phyloP scores from a whole-genome alignment of 2,329 filamentous ascomycete genomes.

The Fusarium secorum region DNA sequence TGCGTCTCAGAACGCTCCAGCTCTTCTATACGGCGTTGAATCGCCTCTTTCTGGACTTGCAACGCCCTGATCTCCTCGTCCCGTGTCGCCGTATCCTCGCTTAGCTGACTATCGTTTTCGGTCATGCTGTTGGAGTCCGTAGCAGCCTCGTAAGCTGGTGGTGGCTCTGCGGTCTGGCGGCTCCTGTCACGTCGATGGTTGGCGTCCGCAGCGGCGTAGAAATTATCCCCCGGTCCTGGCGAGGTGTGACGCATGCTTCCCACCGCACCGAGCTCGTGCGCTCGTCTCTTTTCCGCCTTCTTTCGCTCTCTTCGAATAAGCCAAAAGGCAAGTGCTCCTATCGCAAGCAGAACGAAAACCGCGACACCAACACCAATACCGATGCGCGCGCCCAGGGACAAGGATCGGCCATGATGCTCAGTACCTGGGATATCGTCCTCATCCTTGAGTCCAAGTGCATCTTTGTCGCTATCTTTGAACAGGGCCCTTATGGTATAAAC shows the following conservation, averaged over 20 bases:
- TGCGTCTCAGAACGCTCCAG: slow-evolving; percentile 42
- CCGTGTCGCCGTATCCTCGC: slow-evolving; percentile 31
- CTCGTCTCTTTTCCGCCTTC: slow-evolving; percentile 25
- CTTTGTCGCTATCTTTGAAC: slow-evolving; percentile 49
- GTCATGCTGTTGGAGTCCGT: slow-evolving; percentile 35
- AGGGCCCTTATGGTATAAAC: slow-evolving; percentile 50
- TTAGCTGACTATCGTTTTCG: slow-evolving; percentile 37
- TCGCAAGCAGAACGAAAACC: slow-evolving; percentile 42
- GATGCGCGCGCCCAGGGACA: slow-evolving; percentile 46
- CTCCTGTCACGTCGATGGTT: slow-evolving; percentile 22
- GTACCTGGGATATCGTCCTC: slow-evolving; percentile 43
- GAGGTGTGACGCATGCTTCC: slow-evolving; percentile 24
- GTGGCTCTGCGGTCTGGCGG: slow-evolving; percentile 38
- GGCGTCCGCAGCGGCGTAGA: slow-evolving; percentile 24
- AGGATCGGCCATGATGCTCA: slow-evolving; percentile 12
- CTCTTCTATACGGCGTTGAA: slow-evolving; percentile 48
- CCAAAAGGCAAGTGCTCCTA: slow-evolving; percentile 40
- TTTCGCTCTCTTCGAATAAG: slow-evolving; percentile 39
- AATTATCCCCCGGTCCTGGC: slow-evolving; percentile 17
- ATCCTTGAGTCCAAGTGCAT: slow-evolving; percentile 46
- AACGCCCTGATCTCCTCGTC: slow-evolving; percentile 46
- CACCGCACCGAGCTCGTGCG: slow-evolving; percentile 39
- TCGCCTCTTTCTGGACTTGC: slow-evolving; percentile 47
- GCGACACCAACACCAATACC: slow-evolving; percentile 48
- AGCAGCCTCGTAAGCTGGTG: slow-evolving; percentile 45